Base-by-base conservation (phyloP, 1,284 basidiomycete genomes). In the Exobasidium rhododendri region DNA sequence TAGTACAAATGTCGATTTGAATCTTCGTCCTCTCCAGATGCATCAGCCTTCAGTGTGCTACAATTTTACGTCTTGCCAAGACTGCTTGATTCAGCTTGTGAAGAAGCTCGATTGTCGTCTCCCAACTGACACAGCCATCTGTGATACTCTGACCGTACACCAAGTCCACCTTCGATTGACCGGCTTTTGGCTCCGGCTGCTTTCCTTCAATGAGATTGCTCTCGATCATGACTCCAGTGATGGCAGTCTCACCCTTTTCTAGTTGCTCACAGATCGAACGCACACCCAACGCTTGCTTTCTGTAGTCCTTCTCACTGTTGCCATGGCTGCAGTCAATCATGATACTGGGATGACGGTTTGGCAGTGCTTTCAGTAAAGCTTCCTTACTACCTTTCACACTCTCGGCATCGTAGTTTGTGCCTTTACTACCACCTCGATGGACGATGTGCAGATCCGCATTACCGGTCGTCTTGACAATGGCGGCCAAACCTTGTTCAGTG, bases 211-310 rank as follows among this genome's bases (percentile, higher is more conserved):
- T 88, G 81, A 97, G 87, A 81, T 97, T 90, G 44, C 88, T 90
- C 83, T 98, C 94, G 79, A 98, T 87, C 94, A 97, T 97, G 69
- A 97, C 91, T 65, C 94, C 94, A 1, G 90, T 93, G 81, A 97
- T 91, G 60, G 86, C 84, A 62, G 82, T 85, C 70, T 92, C 87
- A 51, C 92, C 93, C 6, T 85, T 85, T 10, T 80, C 83, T 61
- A 97, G 85, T 82, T 97, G 94, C 20, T 82, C 81, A 79, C 89
- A 90, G 70, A 97, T 86, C 22, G 40, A 4, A 57, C 86, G 85
- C 56, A 94, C 81, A 52, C 94, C 77, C 65, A 80, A 75, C 55
- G 75, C 70, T 62, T 80, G 78, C 65, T 80, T 80, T 58, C 78
- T 69, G 68, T 58, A 79, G 66, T 80, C 78, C 68, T 80, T 80